Percentiles rank a stretch among this genome's conserved stretches.
Conservation (phyloP, 2,329 filamentous ascomycete species). For the Xylariaceae sp. region DNA sequence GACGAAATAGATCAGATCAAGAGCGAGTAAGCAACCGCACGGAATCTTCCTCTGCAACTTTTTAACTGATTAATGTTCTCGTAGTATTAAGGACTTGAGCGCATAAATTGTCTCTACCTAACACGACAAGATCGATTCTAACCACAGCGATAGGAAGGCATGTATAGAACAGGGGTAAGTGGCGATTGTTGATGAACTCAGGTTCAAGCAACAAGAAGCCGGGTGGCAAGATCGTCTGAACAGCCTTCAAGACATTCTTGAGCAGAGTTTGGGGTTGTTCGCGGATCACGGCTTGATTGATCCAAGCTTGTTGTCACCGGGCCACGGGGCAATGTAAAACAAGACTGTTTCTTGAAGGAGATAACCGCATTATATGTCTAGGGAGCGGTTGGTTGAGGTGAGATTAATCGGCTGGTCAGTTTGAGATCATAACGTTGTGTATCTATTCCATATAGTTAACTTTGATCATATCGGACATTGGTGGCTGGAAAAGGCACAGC, state of each 20-base stretch:
- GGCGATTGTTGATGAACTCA: not conserved
- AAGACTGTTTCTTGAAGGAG: too few relatives aligned
- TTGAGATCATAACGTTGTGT: too few relatives aligned
- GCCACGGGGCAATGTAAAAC: not conserved
- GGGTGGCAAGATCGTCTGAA: not conserved
- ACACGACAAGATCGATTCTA: not conserved
- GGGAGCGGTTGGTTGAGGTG: too few relatives aligned
- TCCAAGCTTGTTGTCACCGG: not conserved
- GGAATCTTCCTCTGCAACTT: not conserved
- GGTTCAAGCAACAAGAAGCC: not conserved
- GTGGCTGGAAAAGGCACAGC: too few relatives aligned
- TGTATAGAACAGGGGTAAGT: not conserved
- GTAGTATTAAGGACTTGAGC: not conserved
- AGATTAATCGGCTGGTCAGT: too few relatives aligned
- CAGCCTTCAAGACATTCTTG: not conserved
- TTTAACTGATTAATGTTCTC: not conserved
- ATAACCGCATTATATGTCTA: too few relatives aligned
- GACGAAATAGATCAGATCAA: not conserved
- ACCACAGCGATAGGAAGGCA: not conserved
- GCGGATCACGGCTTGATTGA: not conserved
- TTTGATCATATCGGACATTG: too few relatives aligned
- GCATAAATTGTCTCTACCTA: not conserved
- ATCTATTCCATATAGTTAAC: too few relatives aligned
- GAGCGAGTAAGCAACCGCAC: not conserved
- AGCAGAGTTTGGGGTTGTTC: not conserved